A percentile compares a stretch with the other conserved stretches of the same genome.
Conservation (phyloP, 345 rosid species). For the Salix dunnii region DNA sequence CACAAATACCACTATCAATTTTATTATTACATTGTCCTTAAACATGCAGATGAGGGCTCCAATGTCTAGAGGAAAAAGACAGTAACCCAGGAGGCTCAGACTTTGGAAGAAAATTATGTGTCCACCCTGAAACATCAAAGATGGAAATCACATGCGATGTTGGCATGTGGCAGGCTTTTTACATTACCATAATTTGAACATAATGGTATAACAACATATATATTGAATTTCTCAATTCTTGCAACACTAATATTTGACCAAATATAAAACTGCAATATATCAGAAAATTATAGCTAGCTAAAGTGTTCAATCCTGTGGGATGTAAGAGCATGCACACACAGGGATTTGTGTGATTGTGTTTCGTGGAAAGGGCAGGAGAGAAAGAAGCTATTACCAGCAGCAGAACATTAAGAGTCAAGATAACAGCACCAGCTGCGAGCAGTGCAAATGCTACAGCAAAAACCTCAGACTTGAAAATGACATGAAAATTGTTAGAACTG, state of each 20-base stretch:
- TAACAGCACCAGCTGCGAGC: conserved; percentile 92
- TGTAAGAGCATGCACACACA: background rate
- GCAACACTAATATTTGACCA: background rate
- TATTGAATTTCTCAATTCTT: background rate
- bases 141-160: background rate
- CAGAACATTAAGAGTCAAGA: conserved; percentile 85
- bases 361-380: background rate
- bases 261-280: background rate
- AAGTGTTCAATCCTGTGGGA: background rate
- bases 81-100: conserved; percentile 75
- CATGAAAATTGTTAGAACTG: conserved; percentile 7
- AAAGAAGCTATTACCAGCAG: conserved; percentile 57
- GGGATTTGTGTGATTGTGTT: background rate
- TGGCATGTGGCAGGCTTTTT: background rate
- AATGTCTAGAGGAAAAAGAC: conserved; percentile 78
- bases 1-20: conserved; percentile 61
- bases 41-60: conserved; percentile 80
- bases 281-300: background rate
- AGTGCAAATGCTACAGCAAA: conserved; percentile 97
- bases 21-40: conserved; percentile 70
- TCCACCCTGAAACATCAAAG: conserved; percentile 56
- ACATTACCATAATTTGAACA: background rate
- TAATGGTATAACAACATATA: background rate
- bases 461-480: conserved; percentile 67
- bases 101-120: conserved; percentile 90